Base-by-base conservation (phyloP, 2,329 filamentous ascomycete genomes). In the Rugonectria rugulosa region DNA sequence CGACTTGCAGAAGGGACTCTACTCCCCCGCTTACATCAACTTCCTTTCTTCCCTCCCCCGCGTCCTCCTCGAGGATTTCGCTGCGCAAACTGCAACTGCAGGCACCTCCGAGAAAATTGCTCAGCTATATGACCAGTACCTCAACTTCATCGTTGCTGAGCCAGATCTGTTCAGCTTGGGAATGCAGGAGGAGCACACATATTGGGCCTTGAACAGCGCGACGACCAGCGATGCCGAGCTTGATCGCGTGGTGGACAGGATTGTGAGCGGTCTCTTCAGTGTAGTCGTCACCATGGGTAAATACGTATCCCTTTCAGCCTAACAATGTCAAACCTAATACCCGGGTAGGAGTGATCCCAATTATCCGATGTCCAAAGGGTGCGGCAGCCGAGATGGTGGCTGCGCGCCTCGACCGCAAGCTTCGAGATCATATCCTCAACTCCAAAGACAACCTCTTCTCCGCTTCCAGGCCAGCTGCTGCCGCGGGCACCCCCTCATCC, bases 391-490 rank as follows among this genome's bases (percentile, higher is more conserved):
- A 98, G 71, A 89, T 97, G 81, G 96, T 99, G 63, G 90, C 92
- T 12, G 90, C 91, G 12, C 97, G 96, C 70, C 86, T 99, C 20
- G 95, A 99, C 72, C 88, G 95, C 57, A 99, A 98, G 73, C 85
- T 99, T 19, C 88, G 95, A 68, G 95, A 99, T 69, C 95, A 99
- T 72, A 91, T 98, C 48, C 83, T 99, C 60, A 98, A 98, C 75
- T 97, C 94, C 11, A 98, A 97, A 78, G 94, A 97, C 71, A 98
- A 97, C 69, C 84, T 99, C 5, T 99, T 99, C 73, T 96, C 92
- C 34, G 78, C 75, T 54, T 81, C 87, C 46, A 82, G 90, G 57
- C 81, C 87, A 2, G 76, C 81, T 7, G 76, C 81, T 6, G 73
- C 82, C 41, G 60, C 66, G 2, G 82, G 84, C 14, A 88, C 90